phyloP scores from a whole-genome alignment of 2,329 filamentous ascomycete species.

The Fusarium dimerum region DNA sequence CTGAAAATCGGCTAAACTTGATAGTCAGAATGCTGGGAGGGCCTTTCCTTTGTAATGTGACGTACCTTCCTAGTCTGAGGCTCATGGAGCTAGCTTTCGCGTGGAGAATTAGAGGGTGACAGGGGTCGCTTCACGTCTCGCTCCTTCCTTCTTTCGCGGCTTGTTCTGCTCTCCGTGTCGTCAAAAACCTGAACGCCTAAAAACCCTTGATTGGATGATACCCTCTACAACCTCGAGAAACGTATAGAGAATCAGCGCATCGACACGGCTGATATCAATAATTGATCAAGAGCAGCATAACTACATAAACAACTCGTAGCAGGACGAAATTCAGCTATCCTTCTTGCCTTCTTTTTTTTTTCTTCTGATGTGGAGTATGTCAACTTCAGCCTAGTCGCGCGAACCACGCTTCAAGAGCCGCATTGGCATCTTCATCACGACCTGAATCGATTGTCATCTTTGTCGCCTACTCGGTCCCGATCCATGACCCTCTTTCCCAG shows the following conservation, averaged over 20 bases:
- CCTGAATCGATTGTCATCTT: slow-evolving; percentile 7
- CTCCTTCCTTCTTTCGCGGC: slow-evolving; percentile 1
- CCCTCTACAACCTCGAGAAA: slow-evolving; percentile 7
- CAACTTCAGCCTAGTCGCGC: slow-evolving; percentile 34
- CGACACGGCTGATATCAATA: no score
- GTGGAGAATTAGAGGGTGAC: not conserved
- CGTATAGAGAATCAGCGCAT: slow-evolving; percentile 1
- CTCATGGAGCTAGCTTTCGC: not conserved
- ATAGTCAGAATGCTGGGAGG: slow-evolving; percentile 1
- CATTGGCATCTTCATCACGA: slow-evolving; percentile 18
- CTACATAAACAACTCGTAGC: not conserved
- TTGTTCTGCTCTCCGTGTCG: slow-evolving; percentile 27
- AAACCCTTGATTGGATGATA: slow-evolving; percentile 6
- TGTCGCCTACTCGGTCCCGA: slow-evolving; percentile 8
- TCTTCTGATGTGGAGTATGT: slow-evolving; percentile 32
- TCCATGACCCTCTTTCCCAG: slow-evolving; percentile 6
- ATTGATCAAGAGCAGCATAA: no score
- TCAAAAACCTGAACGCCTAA: slow-evolving; percentile 22
- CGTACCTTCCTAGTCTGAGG: slow-evolving; percentile 11
- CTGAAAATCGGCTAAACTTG: slow-evolving; percentile 26
- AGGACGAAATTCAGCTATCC: no score
- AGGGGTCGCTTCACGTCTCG: slow-evolving; percentile 25
- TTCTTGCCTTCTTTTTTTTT: not conserved
- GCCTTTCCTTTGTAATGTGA: slow-evolving; percentile 17
- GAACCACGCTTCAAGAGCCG: slow-evolving; percentile 25